Conservation (phyloP, 371 early-diverging fungal species). For the Basidiobolus meristosporus region DNA sequence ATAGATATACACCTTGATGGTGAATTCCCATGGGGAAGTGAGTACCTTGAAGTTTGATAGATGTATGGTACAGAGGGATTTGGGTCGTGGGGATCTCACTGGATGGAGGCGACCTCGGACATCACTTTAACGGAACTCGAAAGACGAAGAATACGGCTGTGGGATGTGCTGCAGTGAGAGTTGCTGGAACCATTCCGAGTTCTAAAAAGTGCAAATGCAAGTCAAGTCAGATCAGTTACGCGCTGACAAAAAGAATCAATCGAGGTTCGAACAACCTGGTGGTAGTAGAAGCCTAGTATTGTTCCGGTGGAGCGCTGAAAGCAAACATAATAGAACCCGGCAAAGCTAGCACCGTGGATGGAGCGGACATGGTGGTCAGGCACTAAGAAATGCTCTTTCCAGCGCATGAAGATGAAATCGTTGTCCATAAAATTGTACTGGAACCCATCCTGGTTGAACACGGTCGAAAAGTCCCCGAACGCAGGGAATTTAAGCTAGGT, state of each 20-base stretch:
- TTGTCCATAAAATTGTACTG: conserved; percentile 41
- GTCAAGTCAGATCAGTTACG: too few relatives aligned
- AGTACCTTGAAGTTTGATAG: too few relatives aligned
- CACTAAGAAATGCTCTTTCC: conserved; percentile 82
- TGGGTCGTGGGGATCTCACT: too few relatives aligned
- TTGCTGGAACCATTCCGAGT: conserved; percentile 70
- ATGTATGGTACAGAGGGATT: too few relatives aligned
- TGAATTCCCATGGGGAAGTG: too few relatives aligned
- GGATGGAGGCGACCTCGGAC: too few relatives aligned
- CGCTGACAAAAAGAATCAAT: too few relatives aligned
- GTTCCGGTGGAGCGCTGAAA: conserved; percentile 54
- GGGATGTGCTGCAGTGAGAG: conserved; percentile 44
- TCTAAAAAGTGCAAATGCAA: too few relatives aligned
- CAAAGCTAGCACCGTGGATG: conserved; percentile 83
- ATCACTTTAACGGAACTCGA: conserved; percentile 50
- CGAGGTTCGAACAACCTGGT: too few relatives aligned
- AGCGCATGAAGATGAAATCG: conserved; percentile 72
- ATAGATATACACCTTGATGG: too few relatives aligned
- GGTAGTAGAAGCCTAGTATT: conserved; percentile 79
- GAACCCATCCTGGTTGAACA: conserved; percentile 47
- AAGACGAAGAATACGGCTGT: conserved; percentile 23
- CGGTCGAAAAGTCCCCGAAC: conserved; percentile 28
- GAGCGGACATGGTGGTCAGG: conserved; percentile 77
- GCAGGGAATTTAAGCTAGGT: conserved; percentile 29
- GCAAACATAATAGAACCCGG: conserved; percentile 89